phyloP scores from a whole-genome alignment of 192 early-diverging fungal species.

The Entophlyctis luteolus region DNA sequence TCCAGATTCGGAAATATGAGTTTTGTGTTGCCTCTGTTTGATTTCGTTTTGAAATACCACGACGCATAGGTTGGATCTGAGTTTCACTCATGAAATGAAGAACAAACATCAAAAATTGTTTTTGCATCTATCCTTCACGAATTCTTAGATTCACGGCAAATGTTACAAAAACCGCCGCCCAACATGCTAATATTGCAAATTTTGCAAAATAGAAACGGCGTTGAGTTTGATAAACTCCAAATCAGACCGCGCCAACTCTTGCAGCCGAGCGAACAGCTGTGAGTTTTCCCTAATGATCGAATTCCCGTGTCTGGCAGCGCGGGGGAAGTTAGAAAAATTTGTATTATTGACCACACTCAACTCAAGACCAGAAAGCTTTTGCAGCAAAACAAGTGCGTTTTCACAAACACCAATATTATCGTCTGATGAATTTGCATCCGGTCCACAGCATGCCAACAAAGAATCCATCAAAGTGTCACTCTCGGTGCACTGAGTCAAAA shows the following conservation, averaged over 20 bases:
- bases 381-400: constrained; percentile 4
- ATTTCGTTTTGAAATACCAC: too few relatives aligned
- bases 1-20: too few relatives aligned
- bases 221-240: constrained; percentile 17
- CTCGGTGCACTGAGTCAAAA: constrained; percentile 11
- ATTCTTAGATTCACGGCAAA: too few relatives aligned
- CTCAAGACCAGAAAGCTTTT: constrained; percentile 7
- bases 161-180: too few relatives aligned
- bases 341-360: not conserved
- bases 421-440: not conserved
- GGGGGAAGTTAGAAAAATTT: not conserved
- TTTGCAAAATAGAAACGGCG: constrained; percentile 7
- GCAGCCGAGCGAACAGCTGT: not conserved
- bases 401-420: constrained; percentile 3
- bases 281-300: not conserved
- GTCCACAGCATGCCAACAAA: not conserved
- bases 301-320: not conserved
- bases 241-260: not conserved
- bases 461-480: not conserved
- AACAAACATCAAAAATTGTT: too few relatives aligned
- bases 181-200: too few relatives aligned
- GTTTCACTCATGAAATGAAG: too few relatives aligned
- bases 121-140: too few relatives aligned
- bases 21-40: too few relatives aligned
- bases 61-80: too few relatives aligned